Percentiles rank a stretch among this genome's conserved stretches.
These are phyloP conservation scores for Rhamnella rubrinervis DNA, from an alignment of 331 rosid species.

Conservation along the genomic window DNA sequence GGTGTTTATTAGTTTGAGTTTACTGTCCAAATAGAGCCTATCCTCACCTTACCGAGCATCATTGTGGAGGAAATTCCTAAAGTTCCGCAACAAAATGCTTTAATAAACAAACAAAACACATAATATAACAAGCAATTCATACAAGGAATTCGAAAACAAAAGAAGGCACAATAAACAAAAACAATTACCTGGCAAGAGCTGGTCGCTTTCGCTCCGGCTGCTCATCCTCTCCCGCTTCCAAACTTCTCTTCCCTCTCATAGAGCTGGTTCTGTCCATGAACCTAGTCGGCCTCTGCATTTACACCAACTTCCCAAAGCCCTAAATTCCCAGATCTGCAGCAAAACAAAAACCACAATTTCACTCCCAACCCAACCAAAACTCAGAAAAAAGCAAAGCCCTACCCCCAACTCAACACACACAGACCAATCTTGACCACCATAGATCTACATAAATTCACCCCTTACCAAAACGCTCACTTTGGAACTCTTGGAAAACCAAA, in stretches of 20 bases:
- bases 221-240: conserved; percentile 84
- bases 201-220: conserved; percentile 91
- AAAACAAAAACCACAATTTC: conserved; percentile 27
- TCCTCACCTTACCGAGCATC: neutral
- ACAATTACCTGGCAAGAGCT: conserved; percentile 77
- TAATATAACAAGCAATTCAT: conserved; percentile 15
- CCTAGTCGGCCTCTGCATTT: conserved; percentile 69
- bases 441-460: conserved; percentile 41
- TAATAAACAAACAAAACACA: neutral
- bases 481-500: conserved; percentile 1
- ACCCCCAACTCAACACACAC: conserved; percentile 1
- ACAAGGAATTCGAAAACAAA: conserved; percentile 8
- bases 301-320: conserved; percentile 26
- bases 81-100: conserved; percentile 2
- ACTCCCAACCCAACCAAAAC: conserved; percentile 14
- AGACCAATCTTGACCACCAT: conserved; percentile 8
- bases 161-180: neutral
- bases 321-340: conserved; percentile 42
- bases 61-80: neutral
- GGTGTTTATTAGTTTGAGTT: too few species aligned
- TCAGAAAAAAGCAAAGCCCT: conserved; percentile 1
- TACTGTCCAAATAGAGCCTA: neutral
- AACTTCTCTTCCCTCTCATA: conserved; percentile 66
- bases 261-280: conserved; percentile 57
- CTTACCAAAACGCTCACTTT: neutral